Conservation (phyloP, 352 stramenopile genomes). For the Phytophthora citricola region DNA sequence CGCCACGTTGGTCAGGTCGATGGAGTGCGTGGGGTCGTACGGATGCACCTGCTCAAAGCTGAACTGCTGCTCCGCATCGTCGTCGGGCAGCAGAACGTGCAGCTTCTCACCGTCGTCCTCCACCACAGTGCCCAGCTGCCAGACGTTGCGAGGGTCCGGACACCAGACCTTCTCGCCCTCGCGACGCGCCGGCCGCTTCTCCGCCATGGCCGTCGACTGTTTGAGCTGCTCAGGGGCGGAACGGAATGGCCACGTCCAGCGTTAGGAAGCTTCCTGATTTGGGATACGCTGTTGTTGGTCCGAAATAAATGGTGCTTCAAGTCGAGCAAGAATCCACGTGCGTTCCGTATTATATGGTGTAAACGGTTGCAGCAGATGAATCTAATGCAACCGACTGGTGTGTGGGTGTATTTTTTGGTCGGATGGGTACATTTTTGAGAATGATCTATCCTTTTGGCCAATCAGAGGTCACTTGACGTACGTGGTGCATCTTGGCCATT, state of each 20-base stretch:
- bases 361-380: not conserved
- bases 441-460: slow-evolving; percentile 14
- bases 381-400: slow-evolving; percentile 11
- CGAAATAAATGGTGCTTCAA: slow-evolving; percentile 16
- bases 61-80: slow-evolving; percentile 85
- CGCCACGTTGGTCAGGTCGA: slow-evolving; percentile 92
- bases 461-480: slow-evolving; percentile 11
- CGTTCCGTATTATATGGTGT: slow-evolving; percentile 10
- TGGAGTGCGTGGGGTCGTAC: slow-evolving; percentile 91
- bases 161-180: slow-evolving; percentile 91
- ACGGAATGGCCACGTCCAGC: slow-evolving; percentile 6
- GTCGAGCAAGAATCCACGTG: slow-evolving; percentile 1
- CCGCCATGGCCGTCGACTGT: slow-evolving; percentile 30
- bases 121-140: slow-evolving; percentile 85
- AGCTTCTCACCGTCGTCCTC: slow-evolving; percentile 89
- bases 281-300: slow-evolving; percentile 19
- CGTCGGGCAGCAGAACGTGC: slow-evolving; percentile 82
- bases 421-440: slow-evolving; percentile 24
- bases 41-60: slow-evolving; percentile 83
- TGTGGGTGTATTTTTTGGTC: slow-evolving; percentile 9
- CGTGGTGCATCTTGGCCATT: slow-evolving; percentile 7
- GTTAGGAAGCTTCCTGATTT: slow-evolving; percentile 20
- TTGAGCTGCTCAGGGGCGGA: slow-evolving; percentile 19
- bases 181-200: slow-evolving; percentile 63
- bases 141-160: slow-evolving; percentile 86